Percentiles rank a stretch among this genome's conserved stretches.
Conservation (phyloP, 148 eudicot species). For the Heliamphora exappendiculata region DNA sequence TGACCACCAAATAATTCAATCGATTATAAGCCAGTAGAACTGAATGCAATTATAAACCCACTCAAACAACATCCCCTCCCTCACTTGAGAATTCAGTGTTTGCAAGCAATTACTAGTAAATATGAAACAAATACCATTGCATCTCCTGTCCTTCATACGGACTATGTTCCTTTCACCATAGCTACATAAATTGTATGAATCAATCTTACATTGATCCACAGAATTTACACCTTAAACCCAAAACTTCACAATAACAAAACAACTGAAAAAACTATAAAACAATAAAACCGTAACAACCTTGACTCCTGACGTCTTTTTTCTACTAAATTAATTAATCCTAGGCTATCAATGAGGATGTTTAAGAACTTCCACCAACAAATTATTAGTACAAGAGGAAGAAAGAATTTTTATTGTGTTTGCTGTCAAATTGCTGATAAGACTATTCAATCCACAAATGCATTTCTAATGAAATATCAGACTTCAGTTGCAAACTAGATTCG, state of each 20-base stretch:
- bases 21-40: not conserved
- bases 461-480: not conserved
- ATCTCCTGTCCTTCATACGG: not conserved
- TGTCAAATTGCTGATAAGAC: too few relatives aligned
- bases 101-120: not conserved
- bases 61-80: not conserved
- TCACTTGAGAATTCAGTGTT: not conserved
- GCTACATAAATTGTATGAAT: not conserved
- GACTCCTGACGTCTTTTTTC: not conserved
- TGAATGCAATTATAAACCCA: slow-evolving; percentile 5
- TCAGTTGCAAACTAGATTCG: not conserved
- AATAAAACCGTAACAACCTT: not conserved
- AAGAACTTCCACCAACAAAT: not conserved
- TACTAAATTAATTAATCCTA: not conserved
- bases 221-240: not conserved
- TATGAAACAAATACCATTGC: not conserved
- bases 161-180: not conserved
- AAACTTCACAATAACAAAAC: too few relatives aligned
- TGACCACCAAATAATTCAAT: slow-evolving; percentile 12
- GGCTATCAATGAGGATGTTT: not conserved
- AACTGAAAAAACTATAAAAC: not conserved
- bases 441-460: not conserved
- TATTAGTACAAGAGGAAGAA: too few relatives aligned
- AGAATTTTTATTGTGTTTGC: too few relatives aligned
- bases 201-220: not conserved